phyloP scores from a whole-genome alignment of 768 basidiomycete genomes.

The Lactarius trivialis region DNA sequence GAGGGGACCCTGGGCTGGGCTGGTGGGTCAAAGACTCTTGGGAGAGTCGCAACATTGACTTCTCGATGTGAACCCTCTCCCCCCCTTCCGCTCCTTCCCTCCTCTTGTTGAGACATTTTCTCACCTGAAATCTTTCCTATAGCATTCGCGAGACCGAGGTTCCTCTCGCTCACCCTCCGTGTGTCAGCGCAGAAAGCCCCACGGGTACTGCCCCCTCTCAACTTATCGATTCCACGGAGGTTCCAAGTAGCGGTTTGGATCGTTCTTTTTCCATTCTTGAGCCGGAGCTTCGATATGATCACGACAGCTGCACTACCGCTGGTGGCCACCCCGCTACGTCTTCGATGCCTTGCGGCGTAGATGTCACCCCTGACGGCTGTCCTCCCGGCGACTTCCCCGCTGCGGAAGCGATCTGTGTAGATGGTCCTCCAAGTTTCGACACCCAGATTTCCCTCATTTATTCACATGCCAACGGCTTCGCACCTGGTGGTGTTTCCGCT shows the following conservation, averaged over 20 bases:
- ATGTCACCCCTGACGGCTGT: neutral
- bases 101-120: neutral
- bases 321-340: neutral
- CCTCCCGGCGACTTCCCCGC: neutral
- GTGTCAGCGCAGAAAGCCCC: neutral
- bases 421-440: neutral
- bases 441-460: neutral
- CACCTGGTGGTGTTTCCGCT: neutral
- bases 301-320: neutral
- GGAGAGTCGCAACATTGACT: slow-evolving; percentile 11
- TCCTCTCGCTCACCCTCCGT: neutral
- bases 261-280: neutral
- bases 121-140: neutral
- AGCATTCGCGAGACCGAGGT: slow-evolving; percentile 12
- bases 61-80: slow-evolving; percentile 15
- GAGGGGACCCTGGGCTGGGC: slow-evolving; percentile 4
- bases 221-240: too few relatives aligned
- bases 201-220: neutral
- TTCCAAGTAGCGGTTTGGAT: neutral
- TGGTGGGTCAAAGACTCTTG: slow-evolving; percentile 17
- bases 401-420: neutral
- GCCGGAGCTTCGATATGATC: neutral
- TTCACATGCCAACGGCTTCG: neutral
- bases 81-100: neutral
- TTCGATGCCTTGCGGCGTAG: neutral